Evolutionary conservation across 108 stramenopile genomes (phyloP).

Genomic region (Epipyxis sp.): DNA sequence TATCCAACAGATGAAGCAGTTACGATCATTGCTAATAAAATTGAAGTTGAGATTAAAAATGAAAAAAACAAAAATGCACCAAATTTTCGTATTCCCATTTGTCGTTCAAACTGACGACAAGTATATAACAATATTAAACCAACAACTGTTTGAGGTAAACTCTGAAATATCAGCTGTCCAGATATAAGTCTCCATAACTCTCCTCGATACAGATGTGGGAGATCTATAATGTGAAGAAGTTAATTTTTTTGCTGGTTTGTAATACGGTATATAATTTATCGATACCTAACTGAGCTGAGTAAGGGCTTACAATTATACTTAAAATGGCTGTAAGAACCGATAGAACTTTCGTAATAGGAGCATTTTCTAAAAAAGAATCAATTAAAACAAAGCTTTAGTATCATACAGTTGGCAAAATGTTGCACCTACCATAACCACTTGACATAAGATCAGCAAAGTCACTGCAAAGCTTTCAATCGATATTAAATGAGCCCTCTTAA

Average conservation of each 20-base stretch:
- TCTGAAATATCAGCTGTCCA: not conserved
- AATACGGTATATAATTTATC: not conserved
- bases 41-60: not conserved
- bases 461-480: too few species aligned
- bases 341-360: not conserved
- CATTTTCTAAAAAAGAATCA: not conserved
- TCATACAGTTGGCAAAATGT: not conserved
- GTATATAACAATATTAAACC: not conserved
- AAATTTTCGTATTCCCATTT: constrained; percentile 15
- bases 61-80: not conserved
- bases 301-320: not conserved
- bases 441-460: not conserved
- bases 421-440: not conserved
- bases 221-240: too few species aligned
- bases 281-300: not conserved
- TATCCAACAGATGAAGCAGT: not conserved
- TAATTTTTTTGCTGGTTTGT: too few species aligned
- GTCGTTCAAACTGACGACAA: not conserved
- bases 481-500: too few species aligned
- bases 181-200: not conserved
- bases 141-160: not conserved
- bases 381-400: not conserved
- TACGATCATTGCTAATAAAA: not conserved
- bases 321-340: not conserved
- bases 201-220: not conserved